These are phyloP conservation scores for Myriosclerotinia duriaeana DNA, from an alignment of 2,329 filamentous ascomycete genomes.

Conservation along the genomic window DNA sequence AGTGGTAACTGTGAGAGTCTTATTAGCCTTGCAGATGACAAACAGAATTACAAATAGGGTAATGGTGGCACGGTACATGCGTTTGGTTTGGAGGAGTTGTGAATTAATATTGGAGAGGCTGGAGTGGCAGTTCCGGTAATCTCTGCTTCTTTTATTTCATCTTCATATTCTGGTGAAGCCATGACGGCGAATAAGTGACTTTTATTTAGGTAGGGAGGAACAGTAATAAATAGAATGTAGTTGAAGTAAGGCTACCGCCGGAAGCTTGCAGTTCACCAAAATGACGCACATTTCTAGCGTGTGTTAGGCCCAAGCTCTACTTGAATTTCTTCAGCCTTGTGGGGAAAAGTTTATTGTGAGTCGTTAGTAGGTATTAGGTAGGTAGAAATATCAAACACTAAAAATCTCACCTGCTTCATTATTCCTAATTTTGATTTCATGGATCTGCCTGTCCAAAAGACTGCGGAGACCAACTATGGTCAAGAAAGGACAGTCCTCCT, in stretches of 20 bases:
- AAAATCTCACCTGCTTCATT: neutral
- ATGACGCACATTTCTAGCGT: slow-evolving; percentile 13
- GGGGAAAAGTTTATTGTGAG: neutral
- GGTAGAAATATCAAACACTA: neutral
- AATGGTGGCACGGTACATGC: slow-evolving; percentile 44
- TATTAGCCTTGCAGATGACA: neutral
- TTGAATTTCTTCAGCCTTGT: slow-evolving; percentile 19
- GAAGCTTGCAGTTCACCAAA: neutral
- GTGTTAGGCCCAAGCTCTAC: neutral
- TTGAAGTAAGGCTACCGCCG: neutral
- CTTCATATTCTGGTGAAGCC: slow-evolving; percentile 33
- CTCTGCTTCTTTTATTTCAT: slow-evolving; percentile 48
- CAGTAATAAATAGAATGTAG: neutral
- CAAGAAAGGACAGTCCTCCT: slow-evolving; percentile 40
- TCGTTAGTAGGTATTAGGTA: neutral
- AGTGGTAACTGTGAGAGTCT: slow-evolving; percentile 48
- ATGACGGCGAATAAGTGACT: neutral
- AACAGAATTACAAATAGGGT: neutral
- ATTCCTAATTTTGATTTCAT: slow-evolving; percentile 15
- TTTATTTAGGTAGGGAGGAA: neutral
- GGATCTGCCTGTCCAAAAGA: slow-evolving; percentile 20
- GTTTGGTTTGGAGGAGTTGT: slow-evolving; percentile 38
- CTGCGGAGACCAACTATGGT: slow-evolving; percentile 37
- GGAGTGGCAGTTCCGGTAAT: slow-evolving; percentile 42
- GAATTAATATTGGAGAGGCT: slow-evolving; percentile 34